Conservation (phyloP, 768 basidiomycete species). For the Suillus ampliporus region DNA sequence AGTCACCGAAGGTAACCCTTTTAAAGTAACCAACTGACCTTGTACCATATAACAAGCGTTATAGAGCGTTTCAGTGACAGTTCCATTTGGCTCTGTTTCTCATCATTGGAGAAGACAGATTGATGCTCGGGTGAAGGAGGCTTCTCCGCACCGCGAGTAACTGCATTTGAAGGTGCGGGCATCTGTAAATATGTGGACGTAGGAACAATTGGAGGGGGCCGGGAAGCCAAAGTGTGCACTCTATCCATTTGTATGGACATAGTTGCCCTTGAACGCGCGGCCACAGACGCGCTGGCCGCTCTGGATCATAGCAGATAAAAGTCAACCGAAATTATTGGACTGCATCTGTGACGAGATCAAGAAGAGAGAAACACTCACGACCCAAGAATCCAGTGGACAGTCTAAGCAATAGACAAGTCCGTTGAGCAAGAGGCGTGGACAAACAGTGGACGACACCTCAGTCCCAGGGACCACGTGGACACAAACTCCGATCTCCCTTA, state of each 20-base stretch:
- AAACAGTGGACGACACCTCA: constrained; percentile 6
- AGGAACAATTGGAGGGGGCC: constrained; percentile 12
- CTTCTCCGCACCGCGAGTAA: constrained; percentile 13
- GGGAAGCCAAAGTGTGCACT: constrained; percentile 25
- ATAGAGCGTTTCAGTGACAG: constrained; percentile 56
- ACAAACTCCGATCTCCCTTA: constrained; percentile 6
- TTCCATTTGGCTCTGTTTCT: constrained; percentile 38
- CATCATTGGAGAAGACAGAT: constrained; percentile 14
- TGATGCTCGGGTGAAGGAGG: constrained; percentile 18
- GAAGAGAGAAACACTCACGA: constrained; percentile 2
- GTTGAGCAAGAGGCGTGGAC: constrained; percentile 11
- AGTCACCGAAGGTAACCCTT: constrained; percentile 14
- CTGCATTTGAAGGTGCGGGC: constrained; percentile 14
- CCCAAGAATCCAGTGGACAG: constrained; percentile 7
- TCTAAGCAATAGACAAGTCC: constrained; percentile 6
- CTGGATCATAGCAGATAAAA: constrained; percentile 8
- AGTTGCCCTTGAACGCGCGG: background rate
- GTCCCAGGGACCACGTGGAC: constrained; percentile 11
- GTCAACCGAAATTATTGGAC: constrained; percentile 3
- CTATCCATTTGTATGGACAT: constrained; percentile 38
- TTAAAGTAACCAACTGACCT: constrained; percentile 42
- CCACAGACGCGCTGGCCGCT: background rate
- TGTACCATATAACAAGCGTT: constrained; percentile 74
- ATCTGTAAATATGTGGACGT: constrained; percentile 17
- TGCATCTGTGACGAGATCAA: background rate